Conservation (phyloP, 208 protist species). For the Leishmania mexicana region DNA sequence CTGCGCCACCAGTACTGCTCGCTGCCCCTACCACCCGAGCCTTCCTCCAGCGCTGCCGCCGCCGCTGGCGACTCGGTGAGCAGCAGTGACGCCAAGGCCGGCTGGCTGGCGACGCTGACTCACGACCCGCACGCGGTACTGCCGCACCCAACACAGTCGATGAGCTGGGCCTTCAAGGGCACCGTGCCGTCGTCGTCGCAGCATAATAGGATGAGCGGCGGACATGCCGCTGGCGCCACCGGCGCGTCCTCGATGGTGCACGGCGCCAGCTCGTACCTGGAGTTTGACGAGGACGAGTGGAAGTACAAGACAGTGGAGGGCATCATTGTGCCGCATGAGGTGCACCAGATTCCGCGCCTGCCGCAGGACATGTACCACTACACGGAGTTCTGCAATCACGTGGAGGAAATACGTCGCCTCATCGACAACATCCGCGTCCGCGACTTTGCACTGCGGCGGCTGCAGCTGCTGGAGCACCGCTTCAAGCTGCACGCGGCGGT, state of each 20-base stretch:
- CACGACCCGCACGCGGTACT: constrained; percentile 37
- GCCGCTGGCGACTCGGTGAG: not conserved
- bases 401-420: constrained; percentile 69
- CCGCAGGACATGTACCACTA: constrained; percentile 89
- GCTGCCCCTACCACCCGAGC: constrained; percentile 17
- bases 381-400: constrained; percentile 79
- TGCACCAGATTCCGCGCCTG: constrained; percentile 89
- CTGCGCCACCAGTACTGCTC: constrained; percentile 71
- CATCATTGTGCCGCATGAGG: constrained; percentile 86
- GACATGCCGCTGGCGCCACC: not conserved
- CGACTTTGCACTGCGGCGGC: constrained; percentile 82
- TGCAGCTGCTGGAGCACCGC: constrained; percentile 91
- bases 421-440: constrained; percentile 75
- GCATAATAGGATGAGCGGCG: not conserved
- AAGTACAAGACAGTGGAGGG: constrained; percentile 92
- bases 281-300: constrained; percentile 90
- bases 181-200: constrained; percentile 3
- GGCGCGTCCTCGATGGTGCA: not conserved
- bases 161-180: constrained; percentile 47
- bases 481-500: constrained; percentile 94
- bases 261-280: constrained; percentile 10
- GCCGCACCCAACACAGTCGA: constrained; percentile 36
- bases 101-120: constrained; percentile 37
- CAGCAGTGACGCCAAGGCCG: constrained; percentile 23
- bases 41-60: constrained; percentile 2